Conservation (phyloP, 495 filamentous ascomycete genomes). For the Chaetomium cochliodes region DNA sequence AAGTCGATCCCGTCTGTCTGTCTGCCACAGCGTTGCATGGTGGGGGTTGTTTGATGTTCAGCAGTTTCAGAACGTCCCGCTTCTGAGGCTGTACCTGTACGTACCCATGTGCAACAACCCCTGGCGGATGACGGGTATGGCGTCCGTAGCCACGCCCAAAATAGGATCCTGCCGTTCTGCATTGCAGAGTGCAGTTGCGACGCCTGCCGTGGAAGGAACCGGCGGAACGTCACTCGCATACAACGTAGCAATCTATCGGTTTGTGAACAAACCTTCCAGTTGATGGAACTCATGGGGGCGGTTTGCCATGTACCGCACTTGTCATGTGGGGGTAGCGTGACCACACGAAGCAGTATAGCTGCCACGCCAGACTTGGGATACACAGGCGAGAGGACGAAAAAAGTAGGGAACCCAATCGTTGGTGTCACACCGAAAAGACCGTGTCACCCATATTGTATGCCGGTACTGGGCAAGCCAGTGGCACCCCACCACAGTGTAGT, state of each 20-base stretch:
- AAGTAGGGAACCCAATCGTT: background rate
- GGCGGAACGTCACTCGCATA: background rate
- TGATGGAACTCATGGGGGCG: background rate
- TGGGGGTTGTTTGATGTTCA: background rate
- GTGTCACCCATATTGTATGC: background rate
- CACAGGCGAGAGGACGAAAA: background rate
- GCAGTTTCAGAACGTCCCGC: background rate
- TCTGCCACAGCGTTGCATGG: background rate
- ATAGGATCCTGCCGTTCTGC: background rate
- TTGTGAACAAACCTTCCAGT: background rate
- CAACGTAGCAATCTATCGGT: background rate
- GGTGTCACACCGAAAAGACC: background rate
- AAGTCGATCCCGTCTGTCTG: background rate
- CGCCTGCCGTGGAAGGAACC: background rate
- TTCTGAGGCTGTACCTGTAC: conserved; percentile 8
- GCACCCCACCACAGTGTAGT: background rate
- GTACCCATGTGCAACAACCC: background rate
- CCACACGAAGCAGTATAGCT: background rate
- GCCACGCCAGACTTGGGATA: background rate
- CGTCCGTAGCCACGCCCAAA: conserved; percentile 4
- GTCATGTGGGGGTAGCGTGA: background rate
- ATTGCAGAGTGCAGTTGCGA: background rate
- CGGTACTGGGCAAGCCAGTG: background rate
- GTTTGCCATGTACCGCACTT: background rate
- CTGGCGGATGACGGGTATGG: background rate